Base-by-base conservation (phyloP, 2,329 filamentous ascomycete genomes). In the Fusarium succisae region DNA sequence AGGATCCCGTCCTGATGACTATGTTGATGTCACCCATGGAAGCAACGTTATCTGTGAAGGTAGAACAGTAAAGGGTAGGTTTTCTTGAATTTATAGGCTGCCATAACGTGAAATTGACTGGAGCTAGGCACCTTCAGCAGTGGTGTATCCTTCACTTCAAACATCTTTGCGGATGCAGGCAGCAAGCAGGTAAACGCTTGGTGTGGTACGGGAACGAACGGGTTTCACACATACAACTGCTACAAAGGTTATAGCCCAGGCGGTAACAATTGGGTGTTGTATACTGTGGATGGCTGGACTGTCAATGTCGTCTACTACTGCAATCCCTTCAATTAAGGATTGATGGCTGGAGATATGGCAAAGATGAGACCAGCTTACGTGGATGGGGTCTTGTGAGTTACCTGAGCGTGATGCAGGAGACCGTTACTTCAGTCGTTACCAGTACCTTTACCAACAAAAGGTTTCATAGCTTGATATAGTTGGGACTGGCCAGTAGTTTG, bases 71-170 rank as follows among this genome's bases (percentile, higher is more conserved):
- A 66, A 64, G 39, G 63, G 60, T 66, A 28, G 9, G 48, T 37
- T 32, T 20, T 9, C 22, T 5, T 6, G 3, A 32, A 1, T 18
- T 5, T 50, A 6, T 4, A 30, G 7, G 20, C 5, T 11, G 1
- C 11, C 8, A 8, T 5, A 11, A 7, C 6, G 4, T 22, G 13
- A 4, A 3, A 12, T 11, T 56, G 11, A 66, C n/a, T 8, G 10
- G 5, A 20, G 1, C 0, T 15, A 66, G 60, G 63, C 5, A 66
- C 48, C 7, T 66, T 66, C 8, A 3, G 41, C 8, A 65, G 48
- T 14, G 63, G 63, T 5, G 63, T 66, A 8, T 56, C 35, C 9
- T 65, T 66, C 14, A 65, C 63, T 1, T 65, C 63, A 12, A 66
- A 38, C 11, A 65, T 66, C 6, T 37, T 57, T 13, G 28, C 63